Evolutionary conservation across 2,329 filamentous ascomycete genomes (phyloP), one percentile per base, ranked within the genome.

Genomic region (Neofusicoccum umdonicola): DNA sequence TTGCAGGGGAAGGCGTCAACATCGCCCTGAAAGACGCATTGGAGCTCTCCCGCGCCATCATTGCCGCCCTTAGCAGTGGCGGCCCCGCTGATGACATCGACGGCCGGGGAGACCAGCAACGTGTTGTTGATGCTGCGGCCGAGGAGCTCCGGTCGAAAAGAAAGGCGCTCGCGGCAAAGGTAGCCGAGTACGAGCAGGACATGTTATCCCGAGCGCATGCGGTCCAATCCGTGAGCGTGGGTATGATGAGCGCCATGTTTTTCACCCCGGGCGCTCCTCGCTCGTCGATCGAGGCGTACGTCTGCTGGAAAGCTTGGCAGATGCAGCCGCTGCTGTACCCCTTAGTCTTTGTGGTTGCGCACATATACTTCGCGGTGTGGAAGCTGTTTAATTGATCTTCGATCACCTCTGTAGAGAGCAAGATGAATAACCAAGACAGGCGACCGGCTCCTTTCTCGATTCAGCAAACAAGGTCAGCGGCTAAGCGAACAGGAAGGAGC

Each of bases 231-330:
- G 41, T 72, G 56, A 78, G 76, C 7, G 80, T 80, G 54, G 82
- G 84, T 63, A 69, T 79, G 69, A 80, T 81, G 69, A 72, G 75
- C 35, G 74, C 79, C 44, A 83, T 81, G 79, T 78, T 85, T 68
- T 81, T 82, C 65, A 83, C 80, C 0, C 75, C 78, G 3, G 80
- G 78, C 2, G 78, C 79, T 9, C 83, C 83, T 17, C 72, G 78
- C 50, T 71, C 75, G 3, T 73, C 78, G 15, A 80, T 85, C 62
- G 77, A 81, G 27, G 75, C 68, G 31, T 80, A 66, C 65, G 17
- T 35, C 12, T 48, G 37, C 4, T 39, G 34, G 42, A 47, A 54
- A 35, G 56, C 48, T 45, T 44, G 39, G 17, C 45, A 19, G 31
- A 22, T 54, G n/a, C 54, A n/a, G 8, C 39, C 56, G 7, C 17